Conservation (phyloP, 2,329 filamentous ascomycete genomes). For the Pestalotiopsis fici region DNA sequence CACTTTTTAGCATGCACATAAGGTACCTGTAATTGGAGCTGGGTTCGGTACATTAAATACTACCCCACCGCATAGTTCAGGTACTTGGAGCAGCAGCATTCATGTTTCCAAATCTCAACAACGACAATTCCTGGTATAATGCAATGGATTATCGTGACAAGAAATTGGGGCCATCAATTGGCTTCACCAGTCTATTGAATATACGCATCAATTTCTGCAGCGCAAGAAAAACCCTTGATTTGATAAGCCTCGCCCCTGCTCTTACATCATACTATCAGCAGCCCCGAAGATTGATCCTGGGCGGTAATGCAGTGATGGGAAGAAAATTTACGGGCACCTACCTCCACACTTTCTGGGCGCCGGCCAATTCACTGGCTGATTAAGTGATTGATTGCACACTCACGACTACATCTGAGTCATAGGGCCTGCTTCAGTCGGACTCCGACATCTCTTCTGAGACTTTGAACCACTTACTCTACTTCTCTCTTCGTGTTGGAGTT, state of each 20-base stretch:
- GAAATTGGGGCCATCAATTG: background rate
- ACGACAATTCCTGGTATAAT: background rate
- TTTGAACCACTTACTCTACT: background rate
- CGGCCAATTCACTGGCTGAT: background rate
- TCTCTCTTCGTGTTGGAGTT: background rate
- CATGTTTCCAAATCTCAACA: background rate
- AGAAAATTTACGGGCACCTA: background rate
- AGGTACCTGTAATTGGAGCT: no score
- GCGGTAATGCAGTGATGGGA: background rate
- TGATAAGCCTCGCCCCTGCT: background rate
- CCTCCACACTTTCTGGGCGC: slow-evolving; percentile 4
- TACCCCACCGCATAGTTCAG: no score
- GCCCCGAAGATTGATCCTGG: background rate
- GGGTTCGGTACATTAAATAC: no score
- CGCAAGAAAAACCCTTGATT: background rate
- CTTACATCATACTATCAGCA: slow-evolving; percentile 4
- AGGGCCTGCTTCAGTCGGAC: background rate
- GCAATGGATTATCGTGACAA: background rate
- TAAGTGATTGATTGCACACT: no score
- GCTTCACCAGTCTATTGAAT: background rate
- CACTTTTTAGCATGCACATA: no score
- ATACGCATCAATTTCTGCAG: background rate
- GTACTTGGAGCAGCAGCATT: no score
- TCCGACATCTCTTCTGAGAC: background rate
- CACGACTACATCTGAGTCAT: slow-evolving; percentile 5